A percentile compares a stretch with the other conserved stretches of the same genome.
Evolutionary conservation across 2,329 filamentous ascomycete species (phyloP).

Genomic region (Fusarium aywerte): DNA sequence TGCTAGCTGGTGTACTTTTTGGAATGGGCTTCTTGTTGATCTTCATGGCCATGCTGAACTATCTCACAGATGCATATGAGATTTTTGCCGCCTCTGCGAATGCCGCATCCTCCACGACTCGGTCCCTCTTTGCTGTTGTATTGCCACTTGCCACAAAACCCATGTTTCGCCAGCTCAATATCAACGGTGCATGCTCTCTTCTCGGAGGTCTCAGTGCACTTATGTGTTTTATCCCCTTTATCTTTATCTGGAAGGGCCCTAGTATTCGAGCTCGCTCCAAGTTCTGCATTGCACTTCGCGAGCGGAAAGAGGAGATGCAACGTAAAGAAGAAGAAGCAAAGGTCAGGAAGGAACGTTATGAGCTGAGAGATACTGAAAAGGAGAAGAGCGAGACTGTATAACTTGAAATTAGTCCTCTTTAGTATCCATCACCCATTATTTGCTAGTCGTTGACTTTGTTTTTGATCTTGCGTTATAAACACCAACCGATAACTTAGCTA

Average conservation of each 20-base stretch:
- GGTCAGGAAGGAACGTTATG: constrained; percentile 46
- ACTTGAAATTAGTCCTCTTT: neutral
- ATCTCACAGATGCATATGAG: constrained; percentile 74
- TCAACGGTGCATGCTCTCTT: constrained; percentile 63
- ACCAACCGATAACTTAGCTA: constrained; percentile 21
- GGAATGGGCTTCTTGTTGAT: constrained; percentile 71
- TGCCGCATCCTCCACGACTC: constrained; percentile 86
- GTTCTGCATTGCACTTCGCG: constrained; percentile 70
- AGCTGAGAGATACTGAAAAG: constrained; percentile 37
- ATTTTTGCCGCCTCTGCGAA: constrained; percentile 78
- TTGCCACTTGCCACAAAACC: constrained; percentile 65
- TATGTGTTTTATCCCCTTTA: constrained; percentile 63
- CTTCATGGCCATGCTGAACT: constrained; percentile 72
- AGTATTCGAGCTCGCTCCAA: constrained; percentile 65
- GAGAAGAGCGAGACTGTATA: constrained; percentile 27
- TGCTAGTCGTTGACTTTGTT: neutral
- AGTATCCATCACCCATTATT: neutral
- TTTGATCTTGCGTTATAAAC: neutral
- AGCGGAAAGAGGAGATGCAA: constrained; percentile 61
- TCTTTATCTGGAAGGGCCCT: constrained; percentile 66
- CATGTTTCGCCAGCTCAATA: constrained; percentile 61
- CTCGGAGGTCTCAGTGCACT: constrained; percentile 61
- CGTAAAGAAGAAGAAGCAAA: constrained; percentile 52
- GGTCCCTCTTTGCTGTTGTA: constrained; percentile 90
- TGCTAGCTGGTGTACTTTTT: constrained; percentile 70